These are phyloP conservation scores for Penicillium sp. DNA, from an alignment of 2,329 filamentous ascomycete genomes.

Conservation along the genomic window DNA sequence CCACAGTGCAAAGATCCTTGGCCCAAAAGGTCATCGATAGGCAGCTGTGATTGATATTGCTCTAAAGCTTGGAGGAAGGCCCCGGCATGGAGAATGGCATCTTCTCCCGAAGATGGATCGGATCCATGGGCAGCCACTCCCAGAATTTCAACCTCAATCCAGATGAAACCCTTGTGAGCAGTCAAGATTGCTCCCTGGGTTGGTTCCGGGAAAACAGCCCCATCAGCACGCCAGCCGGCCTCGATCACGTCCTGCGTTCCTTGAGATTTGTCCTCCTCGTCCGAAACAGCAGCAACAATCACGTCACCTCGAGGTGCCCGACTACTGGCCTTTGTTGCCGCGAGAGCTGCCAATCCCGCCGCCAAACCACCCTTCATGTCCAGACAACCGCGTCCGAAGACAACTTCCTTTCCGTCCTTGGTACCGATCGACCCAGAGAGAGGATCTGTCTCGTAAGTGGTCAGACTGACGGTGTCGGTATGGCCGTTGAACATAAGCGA, in stretches of 20 bases:
- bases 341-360: slow-evolving; percentile 47
- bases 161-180: slow-evolving; percentile 55
- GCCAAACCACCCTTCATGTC: slow-evolving; percentile 59
- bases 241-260: slow-evolving; percentile 54
- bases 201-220: slow-evolving; percentile 54
- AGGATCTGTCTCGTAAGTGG: slow-evolving; percentile 51
- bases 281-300: slow-evolving; percentile 56
- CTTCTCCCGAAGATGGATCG: slow-evolving; percentile 47
- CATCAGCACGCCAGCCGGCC: slow-evolving; percentile 58
- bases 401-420: slow-evolving; percentile 35
- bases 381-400: slow-evolving; percentile 51
- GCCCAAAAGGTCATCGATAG: slow-evolving; percentile 38
- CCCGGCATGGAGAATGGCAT: slow-evolving; percentile 54
- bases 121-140: slow-evolving; percentile 42
- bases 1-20: slow-evolving; percentile 51
- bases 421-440: slow-evolving; percentile 43
- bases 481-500: slow-evolving; percentile 58
- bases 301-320: slow-evolving; percentile 49
- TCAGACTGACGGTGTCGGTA: slow-evolving; percentile 54
- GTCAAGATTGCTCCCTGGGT: slow-evolving; percentile 47
- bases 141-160: slow-evolving; percentile 37
- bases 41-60: slow-evolving; percentile 42
- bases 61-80: slow-evolving; percentile 52
- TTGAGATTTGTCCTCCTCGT: slow-evolving; percentile 55
- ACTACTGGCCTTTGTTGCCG: slow-evolving; percentile 37